Evolutionary conservation across 176 grass and related monocot species (phyloP).

Genomic region (maize (Zea mays)): Zm-B73-REFERENCE-NAM-5.0 NC_050100.1:218134501-218135000

Average conservation of each 20-base stretch:
- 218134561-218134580: constrained; percentile 15
- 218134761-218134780: not conserved
- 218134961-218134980: too few relatives aligned
- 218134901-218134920: too few relatives aligned
- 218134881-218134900: too few relatives aligned
- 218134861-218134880: not conserved
- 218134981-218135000: too few relatives aligned
- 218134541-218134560: constrained; percentile 24
- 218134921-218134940: too few relatives aligned
- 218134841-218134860: not conserved
- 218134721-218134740: not conserved
- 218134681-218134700: constrained; percentile 49
- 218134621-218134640: constrained; percentile 14
- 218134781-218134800: not conserved
- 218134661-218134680: constrained; percentile 31
- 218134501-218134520: constrained; percentile 28
- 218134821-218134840: not conserved
- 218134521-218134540: constrained; percentile 48
- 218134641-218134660: constrained; percentile 3
- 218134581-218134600: constrained; percentile 13
- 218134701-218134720: constrained; percentile 28
- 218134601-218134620: constrained; percentile 20
- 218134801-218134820: too few relatives aligned
- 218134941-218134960: too few relatives aligned
- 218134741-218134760: not conserved